Evolutionary conservation across 768 basidiomycete species (phyloP), one percentile per base, ranked within the genome.

Genomic region (Mycena leptocephala): DNA sequence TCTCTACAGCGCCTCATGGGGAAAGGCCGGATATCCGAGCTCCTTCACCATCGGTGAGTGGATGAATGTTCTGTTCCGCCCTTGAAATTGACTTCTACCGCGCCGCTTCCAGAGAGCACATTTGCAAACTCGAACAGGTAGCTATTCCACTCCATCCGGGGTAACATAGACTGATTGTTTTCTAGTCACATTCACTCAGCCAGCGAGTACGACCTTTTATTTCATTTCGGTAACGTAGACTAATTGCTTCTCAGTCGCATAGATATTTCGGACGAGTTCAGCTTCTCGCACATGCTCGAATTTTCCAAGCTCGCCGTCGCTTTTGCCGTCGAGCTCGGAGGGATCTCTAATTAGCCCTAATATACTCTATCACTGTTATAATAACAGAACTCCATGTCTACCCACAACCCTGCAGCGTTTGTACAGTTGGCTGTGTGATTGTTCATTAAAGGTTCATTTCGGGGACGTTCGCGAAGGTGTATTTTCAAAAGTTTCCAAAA

Each of bases 231-330:
- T 35, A 56, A 48, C 55, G 68, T 28, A 48, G 53, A 37, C 58
- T 79, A 35, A 77, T 67, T 70, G 64, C 79, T 74, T 78, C 55
- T 41, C 80, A 96, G 95, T 82, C 94, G 94, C 65, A 95, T 95
- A 70, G 95, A 97, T 82, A 88, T 95, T 74, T 96, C 96, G 14
- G 87, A 92, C 26, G 97, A 98, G 83, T 98, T 98, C 85, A 95
- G 93, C 81, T 99, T 98, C 83, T 84, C 87, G 7, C 97, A 99
- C 83, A 96, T 97, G 95, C 80, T 95, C 70, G 93, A 96, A 85
- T 96, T 96, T 85, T 95, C 95, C 63, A 96, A 96, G 87, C 87
- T 96, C 67, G 94, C 93, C 43, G 92, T 94, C 32, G 95, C 94
- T 1, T 95, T 94, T 81, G 94, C 92, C 13, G 90, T 96, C 76